Conservation (phyloP, 768 basidiomycete genomes). For the Phlebiopsis flavidoalba region DNA sequence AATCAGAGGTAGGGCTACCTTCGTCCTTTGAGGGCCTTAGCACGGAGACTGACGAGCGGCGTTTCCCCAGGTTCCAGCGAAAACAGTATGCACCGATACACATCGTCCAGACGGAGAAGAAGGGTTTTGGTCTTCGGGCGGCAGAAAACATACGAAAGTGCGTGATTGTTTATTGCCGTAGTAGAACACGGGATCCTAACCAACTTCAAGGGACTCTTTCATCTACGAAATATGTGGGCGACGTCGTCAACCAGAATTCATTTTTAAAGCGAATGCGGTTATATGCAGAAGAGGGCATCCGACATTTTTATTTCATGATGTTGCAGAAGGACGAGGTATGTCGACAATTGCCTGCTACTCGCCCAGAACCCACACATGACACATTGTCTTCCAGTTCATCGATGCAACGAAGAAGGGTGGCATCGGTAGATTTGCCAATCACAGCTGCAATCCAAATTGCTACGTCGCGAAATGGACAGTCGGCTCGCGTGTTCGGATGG, state of each 20-base stretch:
- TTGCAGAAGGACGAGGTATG: conserved; percentile 93
- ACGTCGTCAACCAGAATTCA: conserved; percentile 81
- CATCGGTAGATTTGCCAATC: conserved; percentile 96
- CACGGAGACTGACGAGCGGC: background rate
- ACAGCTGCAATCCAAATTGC: conserved; percentile 96
- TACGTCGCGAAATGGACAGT: conserved; percentile 99
- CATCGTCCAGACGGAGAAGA: conserved; percentile 91
- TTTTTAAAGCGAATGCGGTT: conserved; percentile 94
- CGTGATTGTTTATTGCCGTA: conserved; percentile 5
- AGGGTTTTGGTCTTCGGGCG: conserved; percentile 90
- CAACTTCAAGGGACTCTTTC: conserved; percentile 66
- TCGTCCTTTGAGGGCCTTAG: background rate
- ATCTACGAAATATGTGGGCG: conserved; percentile 98
- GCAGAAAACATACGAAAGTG: conserved; percentile 64
- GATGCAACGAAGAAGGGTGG: conserved; percentile 97
- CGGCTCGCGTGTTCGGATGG: conserved; percentile 87
- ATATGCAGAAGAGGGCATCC: conserved; percentile 89
- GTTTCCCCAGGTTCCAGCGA: conserved; percentile 70
- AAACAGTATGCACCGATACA: conserved; percentile 82
- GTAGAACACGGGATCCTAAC: background rate
- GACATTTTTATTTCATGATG: conserved; percentile 99
- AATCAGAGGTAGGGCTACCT: conserved; percentile 77
- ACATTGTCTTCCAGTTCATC: conserved; percentile 62
- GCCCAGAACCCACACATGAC: background rate
- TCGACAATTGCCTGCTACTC: background rate